Evolutionary conservation across 2,329 filamentous ascomycete species (phyloP).

Genomic region (Corinectria fuckeliana): DNA sequence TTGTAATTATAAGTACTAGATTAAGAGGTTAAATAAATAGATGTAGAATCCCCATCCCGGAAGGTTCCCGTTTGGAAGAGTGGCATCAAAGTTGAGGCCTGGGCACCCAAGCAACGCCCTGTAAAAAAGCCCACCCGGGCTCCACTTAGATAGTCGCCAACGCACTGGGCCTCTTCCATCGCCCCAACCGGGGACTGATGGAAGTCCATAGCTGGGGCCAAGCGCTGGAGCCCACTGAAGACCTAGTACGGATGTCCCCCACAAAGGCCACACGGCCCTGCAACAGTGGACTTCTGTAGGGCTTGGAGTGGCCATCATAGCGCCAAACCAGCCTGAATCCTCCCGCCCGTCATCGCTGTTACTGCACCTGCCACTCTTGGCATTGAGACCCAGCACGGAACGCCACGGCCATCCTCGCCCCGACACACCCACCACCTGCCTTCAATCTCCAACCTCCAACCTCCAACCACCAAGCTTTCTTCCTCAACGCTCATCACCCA

Average conservation of each 20-base stretch:
- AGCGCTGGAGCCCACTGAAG: constrained; percentile 11
- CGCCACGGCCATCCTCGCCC: constrained; percentile 13
- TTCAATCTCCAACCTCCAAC: constrained; percentile 9
- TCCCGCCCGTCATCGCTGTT: constrained; percentile 4
- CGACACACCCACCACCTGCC: constrained; percentile 17
- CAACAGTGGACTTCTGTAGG: too few relatives aligned
- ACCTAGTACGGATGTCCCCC: too few relatives aligned
- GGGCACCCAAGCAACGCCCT: not conserved
- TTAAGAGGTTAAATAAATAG: too few relatives aligned
- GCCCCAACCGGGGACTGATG: not conserved
- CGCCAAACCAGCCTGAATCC: not conserved
- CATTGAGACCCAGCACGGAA: constrained; percentile 10
- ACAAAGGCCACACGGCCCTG: too few relatives aligned
- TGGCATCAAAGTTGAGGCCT: not conserved
- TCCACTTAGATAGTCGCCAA: constrained; percentile 6
- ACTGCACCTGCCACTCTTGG: too few relatives aligned
- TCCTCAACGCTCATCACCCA: constrained; percentile 14
- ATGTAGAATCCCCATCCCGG: not conserved
- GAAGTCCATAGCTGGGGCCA: not conserved
- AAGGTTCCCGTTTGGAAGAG: not conserved
- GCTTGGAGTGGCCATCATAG: constrained; percentile 4
- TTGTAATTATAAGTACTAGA: too few relatives aligned
- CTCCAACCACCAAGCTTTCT: constrained; percentile 9
- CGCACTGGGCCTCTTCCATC: not conserved
- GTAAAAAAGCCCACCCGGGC: not conserved